These are phyloP conservation scores for Chrysophaeum taylorii DNA, from an alignment of 352 stramenopile species.

Conservation along the genomic window DNA sequence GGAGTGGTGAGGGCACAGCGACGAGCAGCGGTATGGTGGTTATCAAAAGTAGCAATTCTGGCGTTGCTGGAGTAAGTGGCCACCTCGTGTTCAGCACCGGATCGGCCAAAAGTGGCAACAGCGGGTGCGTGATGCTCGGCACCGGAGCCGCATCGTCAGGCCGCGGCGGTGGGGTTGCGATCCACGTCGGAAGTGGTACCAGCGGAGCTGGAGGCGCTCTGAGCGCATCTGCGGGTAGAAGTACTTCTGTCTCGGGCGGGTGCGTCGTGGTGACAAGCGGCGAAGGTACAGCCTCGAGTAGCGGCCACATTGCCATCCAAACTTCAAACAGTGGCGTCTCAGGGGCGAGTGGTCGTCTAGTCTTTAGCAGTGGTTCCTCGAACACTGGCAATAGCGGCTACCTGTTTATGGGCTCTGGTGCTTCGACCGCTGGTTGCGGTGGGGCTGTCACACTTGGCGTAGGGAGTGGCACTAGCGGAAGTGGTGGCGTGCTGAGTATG, in stretches of 20 bases:
- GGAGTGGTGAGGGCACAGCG: constrained; percentile 15
- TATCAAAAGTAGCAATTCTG: constrained; percentile 39
- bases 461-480: constrained; percentile 3
- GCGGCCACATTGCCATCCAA: constrained; percentile 15
- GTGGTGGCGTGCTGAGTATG: constrained; percentile 15
- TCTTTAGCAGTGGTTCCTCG: constrained; percentile 15
- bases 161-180: constrained; percentile 33
- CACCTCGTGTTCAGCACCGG: constrained; percentile 39
- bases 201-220: constrained; percentile 21
- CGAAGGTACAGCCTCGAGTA: constrained; percentile 28
- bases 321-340: constrained; percentile 18
- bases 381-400: background rate
- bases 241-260: background rate
- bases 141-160: constrained; percentile 33
- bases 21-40: constrained; percentile 23
- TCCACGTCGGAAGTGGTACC: constrained; percentile 31
- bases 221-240: background rate
- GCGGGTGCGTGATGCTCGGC: constrained; percentile 29
- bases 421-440: constrained; percentile 5
- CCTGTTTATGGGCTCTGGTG: constrained; percentile 10
- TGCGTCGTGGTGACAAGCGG: background rate
- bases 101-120: constrained; percentile 34
- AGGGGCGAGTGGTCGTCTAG: constrained; percentile 8
- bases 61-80: constrained; percentile 37
- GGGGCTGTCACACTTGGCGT: constrained; percentile 6